Percentiles rank a stretch among this genome's conserved stretches.
Conservation (phyloP, 768 basidiomycete species). For the Tylopilus vinaceipallidus region DNA sequence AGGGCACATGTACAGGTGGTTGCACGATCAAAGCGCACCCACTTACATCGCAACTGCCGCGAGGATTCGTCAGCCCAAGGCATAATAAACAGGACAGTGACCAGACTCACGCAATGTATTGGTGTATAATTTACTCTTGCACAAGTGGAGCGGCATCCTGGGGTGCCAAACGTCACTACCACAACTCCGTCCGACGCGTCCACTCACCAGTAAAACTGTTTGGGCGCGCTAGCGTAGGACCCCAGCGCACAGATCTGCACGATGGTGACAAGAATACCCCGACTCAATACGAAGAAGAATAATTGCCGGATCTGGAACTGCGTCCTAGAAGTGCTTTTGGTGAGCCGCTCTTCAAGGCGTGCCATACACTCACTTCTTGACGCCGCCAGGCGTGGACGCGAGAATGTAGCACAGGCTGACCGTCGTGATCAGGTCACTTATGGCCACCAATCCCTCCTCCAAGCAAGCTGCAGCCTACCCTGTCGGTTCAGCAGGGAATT, state of each 20-base stretch:
- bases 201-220: constrained; percentile 10
- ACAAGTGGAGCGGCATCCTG: constrained; percentile 9
- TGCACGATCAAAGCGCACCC: not conserved
- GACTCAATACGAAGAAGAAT: constrained; percentile 13
- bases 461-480: not conserved
- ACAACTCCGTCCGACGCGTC: not conserved
- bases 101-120: constrained; percentile 2
- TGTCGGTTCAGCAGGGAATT: not conserved
- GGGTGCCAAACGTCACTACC: not conserved
- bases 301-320: constrained; percentile 6
- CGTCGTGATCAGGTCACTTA: constrained; percentile 9
- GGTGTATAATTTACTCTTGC: constrained; percentile 8
- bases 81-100: not conserved
- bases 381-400: constrained; percentile 7
- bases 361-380: constrained; percentile 2
- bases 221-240: not conserved
- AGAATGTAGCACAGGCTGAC: constrained; percentile 11
- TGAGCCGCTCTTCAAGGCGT: not conserved
- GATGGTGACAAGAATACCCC: constrained; percentile 16
- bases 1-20: not conserved
- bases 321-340: too few relatives aligned
- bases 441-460: constrained; percentile 5
- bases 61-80: not conserved
- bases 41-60: constrained; percentile 12
- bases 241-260: constrained; percentile 5